Evolutionary conservation across 371 early-diverging fungal genomes (phyloP), one percentile per base, ranked within the genome.

Genomic region (Chytridium lagenaria): DNA sequence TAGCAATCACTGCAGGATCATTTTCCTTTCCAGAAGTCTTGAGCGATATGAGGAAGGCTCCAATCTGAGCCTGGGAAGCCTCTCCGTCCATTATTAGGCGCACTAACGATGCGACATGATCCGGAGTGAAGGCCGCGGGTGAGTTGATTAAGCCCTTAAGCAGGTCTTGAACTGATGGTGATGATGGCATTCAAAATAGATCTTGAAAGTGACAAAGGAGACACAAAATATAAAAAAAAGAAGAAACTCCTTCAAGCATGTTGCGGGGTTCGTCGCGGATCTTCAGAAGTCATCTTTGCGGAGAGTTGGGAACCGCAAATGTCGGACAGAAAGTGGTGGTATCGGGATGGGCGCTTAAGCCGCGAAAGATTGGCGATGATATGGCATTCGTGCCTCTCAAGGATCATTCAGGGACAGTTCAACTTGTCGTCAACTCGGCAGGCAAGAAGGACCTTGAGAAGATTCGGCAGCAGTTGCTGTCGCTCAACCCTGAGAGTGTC

Each of bases 1-100:
- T 90, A 3, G 94, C 94, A 1, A 98, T 87, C 69, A 93, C 87
- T 19, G 83, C 84, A 0, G 98, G 92, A 69, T 93, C 84, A n/a
- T 77, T 78, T 70, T 95, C 96, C 52, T 89, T 83, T 0, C 89
- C 85, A 49, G 87, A 86, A 22, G 92, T 78, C 74, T 89, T 90
- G 10, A 96, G 81, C 19, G 89, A 89, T 1, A 91, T 83, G 36
- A 97, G 84, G 70, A 95, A 96, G 0, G 93, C 93, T 15, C 93
- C 92, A 59, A 93, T 91, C 80, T 97, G 98, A 26, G 94, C 90
- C 12, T 86, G 87, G 1, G 61, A 36, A 16, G 73, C 67, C 23
- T 55, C 37, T n/a, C 72, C 72, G 38, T 30, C 44, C 92, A 98
- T 93, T 67, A 97, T 92, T 57, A 87, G 87, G 39, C 85, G 78